These are phyloP conservation scores for Geotrichum histeridarum DNA, from an alignment of 1,139 yeast genomes.

Conservation along the genomic window DNA sequence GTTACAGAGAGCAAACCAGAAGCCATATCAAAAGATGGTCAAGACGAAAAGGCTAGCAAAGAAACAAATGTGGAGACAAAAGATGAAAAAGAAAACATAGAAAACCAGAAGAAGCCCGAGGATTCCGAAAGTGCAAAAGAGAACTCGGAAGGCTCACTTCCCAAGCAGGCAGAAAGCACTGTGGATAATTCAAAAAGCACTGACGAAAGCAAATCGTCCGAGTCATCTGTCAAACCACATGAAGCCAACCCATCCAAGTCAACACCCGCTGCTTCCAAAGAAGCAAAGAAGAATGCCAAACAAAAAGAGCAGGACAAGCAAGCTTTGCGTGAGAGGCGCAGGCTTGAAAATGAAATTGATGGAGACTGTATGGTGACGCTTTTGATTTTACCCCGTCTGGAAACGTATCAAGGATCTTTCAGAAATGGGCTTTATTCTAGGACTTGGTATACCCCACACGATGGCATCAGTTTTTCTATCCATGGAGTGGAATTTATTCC, in stretches of 20 bases:
- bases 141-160: neutral
- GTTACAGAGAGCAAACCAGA: neutral
- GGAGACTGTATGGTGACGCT: constrained; percentile 67
- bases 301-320: constrained; percentile 3
- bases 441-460: constrained; percentile 62
- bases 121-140: neutral
- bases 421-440: constrained; percentile 70
- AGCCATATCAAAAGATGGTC: neutral
- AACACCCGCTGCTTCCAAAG: neutral
- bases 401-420: constrained; percentile 55
- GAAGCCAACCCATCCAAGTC: neutral
- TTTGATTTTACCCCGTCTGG: constrained; percentile 62
- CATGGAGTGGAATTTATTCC: constrained; percentile 44
- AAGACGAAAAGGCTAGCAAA: neutral
- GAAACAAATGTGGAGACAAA: neutral
- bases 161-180: neutral
- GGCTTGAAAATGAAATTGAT: constrained; percentile 17
- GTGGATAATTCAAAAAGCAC: neutral
- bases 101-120: too few species aligned
- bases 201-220: neutral
- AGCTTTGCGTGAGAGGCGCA: neutral
- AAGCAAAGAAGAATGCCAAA: neutral
- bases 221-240: neutral
- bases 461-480: constrained; percentile 62
- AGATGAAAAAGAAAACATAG: neutral